These are phyloP conservation scores for Calonectria crousiana DNA, from an alignment of 2,329 filamentous ascomycete species.

Conservation along the genomic window DNA sequence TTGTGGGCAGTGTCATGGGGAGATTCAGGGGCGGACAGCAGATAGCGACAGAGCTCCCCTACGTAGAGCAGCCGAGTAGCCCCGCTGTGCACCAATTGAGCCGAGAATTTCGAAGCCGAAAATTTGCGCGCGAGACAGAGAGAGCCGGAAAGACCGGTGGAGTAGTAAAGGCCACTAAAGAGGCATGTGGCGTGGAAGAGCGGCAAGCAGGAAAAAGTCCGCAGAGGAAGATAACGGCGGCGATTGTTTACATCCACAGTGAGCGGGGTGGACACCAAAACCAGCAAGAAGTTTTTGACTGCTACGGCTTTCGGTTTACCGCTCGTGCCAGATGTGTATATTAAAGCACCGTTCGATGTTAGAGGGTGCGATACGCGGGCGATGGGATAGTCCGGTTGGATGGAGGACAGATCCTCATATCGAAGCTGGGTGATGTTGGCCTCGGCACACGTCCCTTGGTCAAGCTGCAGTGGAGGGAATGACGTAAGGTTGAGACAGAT, in stretches of 20 bases:
- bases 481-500: not conserved
- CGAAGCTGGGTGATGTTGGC: not conserved
- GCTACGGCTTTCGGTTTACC: not conserved
- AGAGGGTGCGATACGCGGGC: not conserved
- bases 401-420: not conserved
- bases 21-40: not conserved
- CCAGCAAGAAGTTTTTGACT: not conserved
- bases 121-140: not conserved
- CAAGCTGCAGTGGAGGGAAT: not conserved
- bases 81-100: not conserved
- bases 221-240: not conserved
- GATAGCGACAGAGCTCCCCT: not conserved
- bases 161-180: not conserved
- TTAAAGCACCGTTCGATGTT: not conserved
- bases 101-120: not conserved
- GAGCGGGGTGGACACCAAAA: not conserved
- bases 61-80: not conserved
- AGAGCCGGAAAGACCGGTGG: not conserved
- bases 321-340: not conserved
- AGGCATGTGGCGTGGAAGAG: not conserved
- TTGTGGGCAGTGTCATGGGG: not conserved
- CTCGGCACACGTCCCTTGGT: not conserved
- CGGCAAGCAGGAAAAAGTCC: not conserved
- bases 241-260: not conserved
- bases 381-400: not conserved